Evolutionary conservation across 225 moss, liverwort and hornwort genomes (phyloP), one percentile per base, ranked within the genome.

Genomic region (Thuidium tamariscinum): DNA sequence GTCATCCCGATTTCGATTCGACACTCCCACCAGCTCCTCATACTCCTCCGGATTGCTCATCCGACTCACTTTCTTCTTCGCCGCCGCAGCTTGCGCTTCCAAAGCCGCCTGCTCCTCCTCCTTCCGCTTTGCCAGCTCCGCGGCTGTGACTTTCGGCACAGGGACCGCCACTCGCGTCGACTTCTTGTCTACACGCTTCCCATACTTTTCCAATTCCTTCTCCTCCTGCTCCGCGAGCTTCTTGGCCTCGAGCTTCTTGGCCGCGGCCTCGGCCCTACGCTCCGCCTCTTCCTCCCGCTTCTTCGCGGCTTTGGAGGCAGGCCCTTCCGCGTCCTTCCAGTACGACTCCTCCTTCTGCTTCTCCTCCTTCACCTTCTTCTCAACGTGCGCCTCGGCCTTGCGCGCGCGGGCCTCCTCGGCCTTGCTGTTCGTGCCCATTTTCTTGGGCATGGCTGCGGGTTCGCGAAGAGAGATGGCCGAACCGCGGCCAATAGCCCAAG

Each of bases 221-320:
- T 94, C 90, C 89, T 99, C 98, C 83, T 95, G 86, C 82, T 97
- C 97, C 18, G 96, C 98, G 5, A 99, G 93, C 85, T 95, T 99
- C 92, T 95, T 99, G 25, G 95, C 97, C 84, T 99, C 98, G 7
- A 95, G 94, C 71, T 97, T 93, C 89, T 97, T 99, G 34, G 91
- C 92, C 37, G 95, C 93, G 3, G 98, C 98, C 86, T 96, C 96
- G 0, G 96, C 95, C 49, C 71, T 89, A 23, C 98, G 97, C 91
- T 97, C 96, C 32, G 94, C 96, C 44, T 99, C 98, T 75, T 97
- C 98, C 82, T 96, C 97, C 41, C 95, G 94, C 85, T 99, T 99
- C 92, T 95, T 99, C 16, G 91, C 90, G 29, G 95, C 91, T 77
- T 88, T 94, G 11, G 95, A 92, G 10, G 93, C 92, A 9, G 94